Evolutionary conservation across 768 basidiomycete genomes (phyloP).

Genomic region (Lentinula edodes): DNA sequence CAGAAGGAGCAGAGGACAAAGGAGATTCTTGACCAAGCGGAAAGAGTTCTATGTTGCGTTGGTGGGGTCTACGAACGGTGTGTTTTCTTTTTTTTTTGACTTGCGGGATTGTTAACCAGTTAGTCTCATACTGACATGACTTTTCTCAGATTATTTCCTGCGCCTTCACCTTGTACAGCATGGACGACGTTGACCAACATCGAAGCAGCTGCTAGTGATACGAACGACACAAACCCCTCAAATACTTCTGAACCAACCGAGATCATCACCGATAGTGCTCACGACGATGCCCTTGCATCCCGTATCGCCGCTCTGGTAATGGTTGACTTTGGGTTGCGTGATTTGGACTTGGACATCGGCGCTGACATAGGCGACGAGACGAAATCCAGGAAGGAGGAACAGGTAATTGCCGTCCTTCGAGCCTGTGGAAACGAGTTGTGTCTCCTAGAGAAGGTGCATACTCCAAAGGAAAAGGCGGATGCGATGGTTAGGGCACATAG

Average conservation of each 20-base stretch:
- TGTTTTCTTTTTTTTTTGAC: constrained; percentile 13
- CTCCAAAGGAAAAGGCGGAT: constrained; percentile 75
- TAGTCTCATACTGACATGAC: too few species aligned
- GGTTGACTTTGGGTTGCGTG: constrained; percentile 82
- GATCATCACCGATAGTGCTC: constrained; percentile 58
- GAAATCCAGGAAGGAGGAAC: constrained; percentile 22
- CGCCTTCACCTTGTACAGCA: constrained; percentile 20
- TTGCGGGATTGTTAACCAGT: constrained; percentile 51
- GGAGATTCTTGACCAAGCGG: constrained; percentile 64
- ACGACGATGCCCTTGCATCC: constrained; percentile 86
- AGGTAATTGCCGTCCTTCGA: constrained; percentile 59
- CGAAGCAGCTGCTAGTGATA: background rate
- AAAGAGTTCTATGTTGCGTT: constrained; percentile 60
- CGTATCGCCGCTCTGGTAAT: constrained; percentile 89
- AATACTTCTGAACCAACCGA: background rate
- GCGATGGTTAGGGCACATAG: constrained; percentile 83
- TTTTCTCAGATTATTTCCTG: constrained; percentile 34
- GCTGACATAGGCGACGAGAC: background rate
- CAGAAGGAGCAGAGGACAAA: constrained; percentile 24
- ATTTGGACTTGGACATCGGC: constrained; percentile 80
- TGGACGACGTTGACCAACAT: background rate
- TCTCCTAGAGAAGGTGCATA: constrained; percentile 34
- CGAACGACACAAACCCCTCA: background rate
- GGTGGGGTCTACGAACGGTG: constrained; percentile 75
- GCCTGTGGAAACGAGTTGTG: constrained; percentile 72